Evolutionary conservation across 2,329 filamentous ascomycete genomes (phyloP).

Genomic region (Sclerotinia subarctica): DNA sequence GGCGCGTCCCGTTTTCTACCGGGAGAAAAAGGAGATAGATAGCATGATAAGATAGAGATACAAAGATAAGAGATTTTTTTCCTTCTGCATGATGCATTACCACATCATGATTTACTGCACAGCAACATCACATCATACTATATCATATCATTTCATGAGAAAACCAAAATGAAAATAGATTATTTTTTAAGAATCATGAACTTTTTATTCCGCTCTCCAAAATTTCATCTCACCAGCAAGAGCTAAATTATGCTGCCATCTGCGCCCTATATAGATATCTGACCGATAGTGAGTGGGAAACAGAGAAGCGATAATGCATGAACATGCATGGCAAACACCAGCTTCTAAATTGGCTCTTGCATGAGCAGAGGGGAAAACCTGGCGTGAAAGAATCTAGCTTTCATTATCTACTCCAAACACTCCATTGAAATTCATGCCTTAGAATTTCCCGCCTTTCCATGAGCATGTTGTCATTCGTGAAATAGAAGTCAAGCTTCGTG

Average conservation of each 20-base stretch:
- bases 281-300: not conserved
- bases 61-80: not conserved
- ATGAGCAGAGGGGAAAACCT: conserved; percentile 13
- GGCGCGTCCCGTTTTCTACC: not conserved
- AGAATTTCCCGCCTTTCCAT: not conserved
- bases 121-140: not conserved
- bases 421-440: conserved; percentile 9
- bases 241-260: conserved; percentile 5
- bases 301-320: conserved; percentile 14
- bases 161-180: not conserved
- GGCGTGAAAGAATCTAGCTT: conserved; percentile 1
- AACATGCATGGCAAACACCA: conserved; percentile 16
- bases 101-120: not conserved
- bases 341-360: conserved; percentile 13
- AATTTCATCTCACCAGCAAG: not conserved
- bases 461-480: not conserved
- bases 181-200: conserved; percentile 4
- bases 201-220: conserved; percentile 8
- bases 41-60: conserved; percentile 7
- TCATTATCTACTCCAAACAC: conserved; percentile 15
- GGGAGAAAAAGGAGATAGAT: conserved; percentile 1
- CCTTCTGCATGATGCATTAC: not conserved
- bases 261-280: not conserved
- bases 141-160: not conserved
- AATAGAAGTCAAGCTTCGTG: not conserved